Evolutionary conservation across 2,329 filamentous ascomycete species (phyloP).

Genomic region (Calonectria hongkongensis): DNA sequence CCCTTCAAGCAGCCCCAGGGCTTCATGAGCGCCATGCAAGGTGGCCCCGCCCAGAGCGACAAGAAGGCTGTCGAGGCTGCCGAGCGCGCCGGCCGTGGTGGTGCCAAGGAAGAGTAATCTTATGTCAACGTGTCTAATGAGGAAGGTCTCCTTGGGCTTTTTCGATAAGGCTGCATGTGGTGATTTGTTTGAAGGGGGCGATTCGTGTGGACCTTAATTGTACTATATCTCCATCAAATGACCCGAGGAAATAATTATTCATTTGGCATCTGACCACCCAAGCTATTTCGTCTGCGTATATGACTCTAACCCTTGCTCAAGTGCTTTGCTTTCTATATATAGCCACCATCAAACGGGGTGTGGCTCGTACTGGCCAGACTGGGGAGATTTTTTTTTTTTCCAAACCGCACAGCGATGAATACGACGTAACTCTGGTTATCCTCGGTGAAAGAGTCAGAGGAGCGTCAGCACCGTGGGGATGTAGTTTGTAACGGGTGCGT

Average conservation of each 20-base stretch:
- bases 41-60: slow-evolving; percentile 88
- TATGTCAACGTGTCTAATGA: slow-evolving; percentile 5
- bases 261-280: slow-evolving; percentile 27
- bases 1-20: slow-evolving; percentile 93
- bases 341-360: neutral
- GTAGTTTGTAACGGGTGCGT: neutral
- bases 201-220: slow-evolving; percentile 43
- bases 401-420: neutral
- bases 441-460: neutral
- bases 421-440: neutral
- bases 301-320: slow-evolving; percentile 13
- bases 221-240: slow-evolving; percentile 43
- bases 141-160: slow-evolving; percentile 32
- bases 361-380: neutral
- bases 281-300: neutral
- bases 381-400: neutral
- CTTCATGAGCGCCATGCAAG: slow-evolving; percentile 87
- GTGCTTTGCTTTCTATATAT: slow-evolving; percentile 2
- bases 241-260: slow-evolving; percentile 18
- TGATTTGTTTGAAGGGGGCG: slow-evolving; percentile 33
- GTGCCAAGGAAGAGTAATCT: slow-evolving; percentile 82
- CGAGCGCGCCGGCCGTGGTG: slow-evolving; percentile 83
- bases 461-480: slow-evolving; percentile 1
- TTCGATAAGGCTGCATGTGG: slow-evolving; percentile 28
- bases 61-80: slow-evolving; percentile 89